These are phyloP conservation scores for Saksenaea vasiformis DNA, from an alignment of 371 early-diverging fungal species.

Conservation along the genomic window DNA sequence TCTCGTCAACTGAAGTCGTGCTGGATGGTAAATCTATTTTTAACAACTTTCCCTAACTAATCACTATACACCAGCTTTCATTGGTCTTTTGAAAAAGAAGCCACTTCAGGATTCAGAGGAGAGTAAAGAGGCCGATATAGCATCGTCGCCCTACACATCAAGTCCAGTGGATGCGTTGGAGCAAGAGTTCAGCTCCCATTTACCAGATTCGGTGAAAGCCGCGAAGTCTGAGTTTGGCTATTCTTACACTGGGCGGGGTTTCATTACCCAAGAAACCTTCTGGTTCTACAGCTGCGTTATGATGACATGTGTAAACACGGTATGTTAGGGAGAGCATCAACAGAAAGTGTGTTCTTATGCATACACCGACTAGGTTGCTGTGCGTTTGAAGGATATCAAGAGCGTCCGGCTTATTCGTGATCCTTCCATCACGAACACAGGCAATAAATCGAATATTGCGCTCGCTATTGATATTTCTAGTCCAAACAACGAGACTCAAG, in stretches of 20 bases:
- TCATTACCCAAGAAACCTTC: constrained; percentile 39
- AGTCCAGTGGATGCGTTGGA: constrained; percentile 25
- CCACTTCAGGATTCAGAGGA: constrained; percentile 14
- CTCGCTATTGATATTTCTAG: constrained; percentile 14
- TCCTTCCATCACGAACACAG: constrained; percentile 9
- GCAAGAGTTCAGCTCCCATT: constrained; percentile 36
- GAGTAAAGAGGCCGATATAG: background rate
- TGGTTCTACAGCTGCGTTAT: constrained; percentile 48
- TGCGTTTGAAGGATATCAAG: constrained; percentile 36
- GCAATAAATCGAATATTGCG: constrained; percentile 7
- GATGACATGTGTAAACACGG: constrained; percentile 38
- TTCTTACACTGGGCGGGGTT: constrained; percentile 43
- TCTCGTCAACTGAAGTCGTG: constrained; percentile 36
- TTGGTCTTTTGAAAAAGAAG: constrained; percentile 42
- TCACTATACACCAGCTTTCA: constrained; percentile 28
- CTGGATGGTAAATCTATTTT: constrained; percentile 31
- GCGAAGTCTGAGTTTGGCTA: constrained; percentile 28
- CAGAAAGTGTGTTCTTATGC: background rate
- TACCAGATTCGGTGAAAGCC: constrained; percentile 15
- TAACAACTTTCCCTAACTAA: background rate
- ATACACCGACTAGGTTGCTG: constrained; percentile 21
- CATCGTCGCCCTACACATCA: background rate
- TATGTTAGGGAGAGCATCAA: constrained; percentile 13
- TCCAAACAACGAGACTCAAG: constrained; percentile 14
- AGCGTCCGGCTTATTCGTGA: constrained; percentile 25